A percentile compares a stretch with the other conserved stretches of the same genome.
Conservation (phyloP, 2,329 filamentous ascomycete genomes). For the Alternaria atra region DNA sequence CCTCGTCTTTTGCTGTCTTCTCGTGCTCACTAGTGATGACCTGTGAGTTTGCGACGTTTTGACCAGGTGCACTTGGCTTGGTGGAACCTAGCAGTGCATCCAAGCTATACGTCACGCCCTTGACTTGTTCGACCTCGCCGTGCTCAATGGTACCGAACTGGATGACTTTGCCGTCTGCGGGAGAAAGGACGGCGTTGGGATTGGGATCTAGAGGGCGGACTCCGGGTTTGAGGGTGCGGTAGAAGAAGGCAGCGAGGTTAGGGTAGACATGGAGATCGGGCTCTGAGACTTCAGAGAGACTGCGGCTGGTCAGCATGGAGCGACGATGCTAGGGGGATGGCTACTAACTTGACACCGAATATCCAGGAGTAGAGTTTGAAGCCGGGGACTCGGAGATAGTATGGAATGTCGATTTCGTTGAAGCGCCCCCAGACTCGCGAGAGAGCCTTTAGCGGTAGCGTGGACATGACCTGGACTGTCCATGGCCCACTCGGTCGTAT, state of each 20-base stretch:
- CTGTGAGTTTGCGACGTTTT: constrained; percentile 32
- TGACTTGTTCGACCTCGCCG: constrained; percentile 97
- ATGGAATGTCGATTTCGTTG: constrained; percentile 88
- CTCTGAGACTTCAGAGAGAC: constrained; percentile 85
- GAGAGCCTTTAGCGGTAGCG: constrained; percentile 86
- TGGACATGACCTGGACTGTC: constrained; percentile 95
- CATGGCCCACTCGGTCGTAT: constrained; percentile 87
- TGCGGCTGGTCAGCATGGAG: constrained; percentile 50
- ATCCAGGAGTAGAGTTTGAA: constrained; percentile 91
- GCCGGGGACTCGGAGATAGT: constrained; percentile 85
- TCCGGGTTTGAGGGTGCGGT: constrained; percentile 90
- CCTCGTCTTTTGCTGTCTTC: constrained; percentile 54
- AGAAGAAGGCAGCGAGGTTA: constrained; percentile 97
- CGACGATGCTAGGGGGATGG: background rate
- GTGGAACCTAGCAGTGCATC: constrained; percentile 82
- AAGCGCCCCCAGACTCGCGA: constrained; percentile 90
- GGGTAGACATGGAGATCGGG: constrained; percentile 88
- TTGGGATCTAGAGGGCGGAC: constrained; percentile 84
- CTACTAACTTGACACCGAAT: constrained; percentile 79
- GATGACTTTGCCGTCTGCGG: constrained; percentile 87
- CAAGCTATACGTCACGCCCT: constrained; percentile 96
- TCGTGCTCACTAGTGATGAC: constrained; percentile 37
- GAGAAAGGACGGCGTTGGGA: constrained; percentile 81
- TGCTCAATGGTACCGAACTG: constrained; percentile 93
- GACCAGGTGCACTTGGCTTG: constrained; percentile 56